Evolutionary conservation across 306 rosid genomes (phyloP).

Genomic region (Rosa chinensis): DNA sequence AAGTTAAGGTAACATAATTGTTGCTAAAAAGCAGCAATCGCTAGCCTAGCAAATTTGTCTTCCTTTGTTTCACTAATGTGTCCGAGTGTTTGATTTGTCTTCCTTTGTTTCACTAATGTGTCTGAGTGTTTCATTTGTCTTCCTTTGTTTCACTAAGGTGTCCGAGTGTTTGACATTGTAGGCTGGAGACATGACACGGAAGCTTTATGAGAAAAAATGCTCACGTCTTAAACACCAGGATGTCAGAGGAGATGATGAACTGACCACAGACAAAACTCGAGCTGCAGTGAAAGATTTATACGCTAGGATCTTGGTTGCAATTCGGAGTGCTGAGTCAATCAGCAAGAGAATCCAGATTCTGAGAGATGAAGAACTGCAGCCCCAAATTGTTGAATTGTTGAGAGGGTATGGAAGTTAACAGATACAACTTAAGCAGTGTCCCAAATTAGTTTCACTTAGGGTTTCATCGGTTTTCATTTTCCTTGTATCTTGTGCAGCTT

Average conservation of each 20-base stretch:
- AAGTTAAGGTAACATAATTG: conserved; percentile 71
- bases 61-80: conserved; percentile 8
- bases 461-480: conserved; percentile 34
- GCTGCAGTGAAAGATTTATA: conserved; percentile 79
- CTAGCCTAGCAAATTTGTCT: background rate
- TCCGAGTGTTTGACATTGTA: conserved; percentile 26
- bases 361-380: conserved; percentile 89
- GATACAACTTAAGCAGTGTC: conserved; percentile 21
- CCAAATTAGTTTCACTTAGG: conserved; percentile 17
- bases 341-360: conserved; percentile 75
- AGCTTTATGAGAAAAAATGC: conserved; percentile 77
- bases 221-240: conserved; percentile 64
- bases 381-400: conserved; percentile 78
- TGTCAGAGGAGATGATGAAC: conserved; percentile 65
- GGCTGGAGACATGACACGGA: conserved; percentile 85
- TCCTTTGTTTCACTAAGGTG: background rate
- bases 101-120: conserved; percentile 8
- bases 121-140: too few species aligned
- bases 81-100: background rate
- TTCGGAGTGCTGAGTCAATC: conserved; percentile 87
- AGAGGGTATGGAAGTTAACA: conserved; percentile 68
- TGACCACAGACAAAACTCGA: conserved; percentile 64
- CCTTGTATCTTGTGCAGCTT: conserved; percentile 66
- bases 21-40: background rate
- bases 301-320: conserved; percentile 86